Base-by-base conservation (phyloP, 805 yeast genomes). In the Yamadazyma paraphyllophila region DNA sequence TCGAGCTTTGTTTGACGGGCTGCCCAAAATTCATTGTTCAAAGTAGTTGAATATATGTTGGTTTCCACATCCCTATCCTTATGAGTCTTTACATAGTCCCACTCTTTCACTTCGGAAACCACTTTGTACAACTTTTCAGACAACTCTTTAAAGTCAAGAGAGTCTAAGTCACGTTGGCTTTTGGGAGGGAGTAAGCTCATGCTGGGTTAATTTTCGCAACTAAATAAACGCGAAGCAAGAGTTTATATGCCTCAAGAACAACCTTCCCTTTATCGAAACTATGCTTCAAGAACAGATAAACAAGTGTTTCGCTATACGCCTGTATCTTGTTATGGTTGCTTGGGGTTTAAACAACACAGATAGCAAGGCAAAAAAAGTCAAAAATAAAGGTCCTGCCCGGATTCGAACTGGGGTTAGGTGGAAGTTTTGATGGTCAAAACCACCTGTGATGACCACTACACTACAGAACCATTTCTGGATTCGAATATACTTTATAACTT, bases 331-430 rank as follows among this genome's bases (percentile, higher is more conserved):
- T 20, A 20, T 20, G 24, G 24, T 20, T 20, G 3, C 24, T 6
- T 20, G 24, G 24, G 6, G 6, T 20, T 20, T 6, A 20, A 4
- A 20, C 24, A 20, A 20, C 6, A 6, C 24, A 4, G 6, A 20
- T 6, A 20, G 6, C 6, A 20, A 20, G 24, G 24, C 6, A 20
- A 20, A 4, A 20, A 20, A 20, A 20, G 6, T 6, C 24, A 29
- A 38, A 43, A 43, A 43, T 24, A 15, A 24, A 43, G 46, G 46
- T 43, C 41, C 26, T 31, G 32, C 86, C 86, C 86, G 86, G 86
- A 80, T 80, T 81, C 86, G 87, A 81, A 81, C 86, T 80, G 85
- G 85, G 85, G 86, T 81, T 79, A 81, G 73, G 66, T 78, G 86
- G 86, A 20, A 20, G 24, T 20, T 20, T 20, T 20, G 24, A 20